A percentile compares a stretch with the other conserved stretches of the same genome.
Conservation (phyloP, 2,329 filamentous ascomycete species). For the Diaporthe batatas region DNA sequence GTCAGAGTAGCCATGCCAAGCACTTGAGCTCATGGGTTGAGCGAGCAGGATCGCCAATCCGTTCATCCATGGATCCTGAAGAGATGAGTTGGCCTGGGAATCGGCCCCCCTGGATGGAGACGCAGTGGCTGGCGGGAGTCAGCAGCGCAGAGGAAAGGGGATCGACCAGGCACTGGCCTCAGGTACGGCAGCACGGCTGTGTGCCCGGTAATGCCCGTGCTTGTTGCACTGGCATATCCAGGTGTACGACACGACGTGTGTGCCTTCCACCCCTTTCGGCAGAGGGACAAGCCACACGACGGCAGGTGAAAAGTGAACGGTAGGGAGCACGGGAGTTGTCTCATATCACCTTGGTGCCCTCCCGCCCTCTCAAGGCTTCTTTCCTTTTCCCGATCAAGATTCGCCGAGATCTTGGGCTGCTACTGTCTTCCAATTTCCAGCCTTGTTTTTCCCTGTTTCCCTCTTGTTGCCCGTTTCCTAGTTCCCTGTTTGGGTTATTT, state of each 20-base stretch:
- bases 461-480: no score
- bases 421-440: background rate
- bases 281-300: background rate
- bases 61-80: slow-evolving; percentile 24
- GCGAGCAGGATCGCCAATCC: slow-evolving; percentile 21
- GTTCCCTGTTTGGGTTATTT: slow-evolving; percentile 20
- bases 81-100: slow-evolving; percentile 25
- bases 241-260: slow-evolving; percentile 2
- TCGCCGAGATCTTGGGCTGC: slow-evolving; percentile 7
- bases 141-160: background rate
- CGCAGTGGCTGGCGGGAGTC: background rate
- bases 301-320: background rate
- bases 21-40: background rate
- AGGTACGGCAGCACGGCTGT: background rate
- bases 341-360: slow-evolving; percentile 18
- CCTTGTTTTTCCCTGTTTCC: background rate
- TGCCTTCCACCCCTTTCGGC: slow-evolving; percentile 1
- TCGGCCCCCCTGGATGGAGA: slow-evolving; percentile 21
- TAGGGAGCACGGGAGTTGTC: slow-evolving; percentile 12
- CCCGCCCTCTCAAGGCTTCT: background rate
- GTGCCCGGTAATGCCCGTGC: background rate
- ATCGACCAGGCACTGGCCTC: background rate
- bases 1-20: slow-evolving; percentile 26
- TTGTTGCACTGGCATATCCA: no score
- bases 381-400: slow-evolving; percentile 21